Base-by-base conservation (phyloP, 768 basidiomycete genomes). In the Kwoniella bestiolae region DNA sequence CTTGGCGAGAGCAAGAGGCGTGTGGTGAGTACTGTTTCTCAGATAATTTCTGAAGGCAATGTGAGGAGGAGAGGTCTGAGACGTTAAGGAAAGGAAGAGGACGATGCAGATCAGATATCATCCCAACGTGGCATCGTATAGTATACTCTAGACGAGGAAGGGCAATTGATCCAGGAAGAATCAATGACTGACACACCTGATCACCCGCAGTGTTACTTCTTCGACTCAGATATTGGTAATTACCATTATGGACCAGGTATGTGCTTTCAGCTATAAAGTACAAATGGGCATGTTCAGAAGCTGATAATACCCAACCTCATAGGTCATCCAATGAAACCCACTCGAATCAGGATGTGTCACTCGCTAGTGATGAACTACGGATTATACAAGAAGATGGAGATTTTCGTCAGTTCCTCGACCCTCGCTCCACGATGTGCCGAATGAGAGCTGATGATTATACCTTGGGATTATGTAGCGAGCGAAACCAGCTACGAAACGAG, bases 281-380 rank as follows among this genome's bases (percentile, higher is more conserved):
- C n/a, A n/a, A n/a, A n/a, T n/a, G n/a, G n/a, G n/a, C n/a, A n/a
- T n/a, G n/a, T n/a, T n/a, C 25, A 23, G 12, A 23, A 31, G 31
- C 21, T 38, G 35, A 38, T 11, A 16, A 5, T 38, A 38, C 16
- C n/a, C 18, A 32, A 57, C 56, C 8, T 2, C 34, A 45, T 90
- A 63, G 94, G 93, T 5, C 94, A 97, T 81, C 92, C 94, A 35
- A 96, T 96, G 94, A 95, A 96, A 78, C 95, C 95, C 5, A 97
- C 95, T 23, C 87, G 96, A 35, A 96, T 98, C 84, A 89, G 95
- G 72, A 99, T 99, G 96, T 97, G 94, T 79, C 96, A 99, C 83
- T 94, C 94, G 11, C 85, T 99, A 57, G 96, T 99, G 61, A 99
- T 99, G 96, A 99, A 98, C 83, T 97, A 97, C 81, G 94, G 94